These are phyloP conservation scores for Mollisia scopiformis DNA, from an alignment of 2,329 filamentous ascomycete species.

Conservation along the genomic window DNA sequence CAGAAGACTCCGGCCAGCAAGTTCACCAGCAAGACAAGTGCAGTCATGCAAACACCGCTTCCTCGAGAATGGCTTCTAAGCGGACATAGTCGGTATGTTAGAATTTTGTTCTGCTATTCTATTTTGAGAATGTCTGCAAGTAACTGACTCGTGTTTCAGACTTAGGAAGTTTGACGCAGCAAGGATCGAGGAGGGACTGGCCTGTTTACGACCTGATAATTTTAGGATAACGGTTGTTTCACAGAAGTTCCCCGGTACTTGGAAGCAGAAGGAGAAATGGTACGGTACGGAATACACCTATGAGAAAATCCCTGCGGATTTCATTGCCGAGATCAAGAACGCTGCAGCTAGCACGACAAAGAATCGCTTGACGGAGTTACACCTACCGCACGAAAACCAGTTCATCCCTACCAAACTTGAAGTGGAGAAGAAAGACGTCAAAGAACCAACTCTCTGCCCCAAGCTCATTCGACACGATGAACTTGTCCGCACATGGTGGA, in stretches of 20 bases:
- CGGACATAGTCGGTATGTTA: constrained; percentile 62
- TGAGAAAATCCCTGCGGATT: constrained; percentile 76
- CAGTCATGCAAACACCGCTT: constrained; percentile 88
- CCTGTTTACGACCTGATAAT: constrained; percentile 82
- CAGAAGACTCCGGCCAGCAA: constrained; percentile 89
- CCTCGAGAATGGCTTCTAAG: constrained; percentile 89
- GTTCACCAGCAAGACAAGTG: constrained; percentile 84
- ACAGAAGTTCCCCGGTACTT: constrained; percentile 80
- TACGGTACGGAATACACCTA: constrained; percentile 93
- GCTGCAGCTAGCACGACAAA: constrained; percentile 61
- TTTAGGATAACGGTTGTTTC: constrained; percentile 84
- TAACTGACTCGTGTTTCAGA: constrained; percentile 26
- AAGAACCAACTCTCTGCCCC: constrained; percentile 72
- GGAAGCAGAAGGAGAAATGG: constrained; percentile 92
- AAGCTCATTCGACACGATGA: constrained; percentile 85
- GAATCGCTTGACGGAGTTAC: constrained; percentile 69
- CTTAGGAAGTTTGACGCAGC: constrained; percentile 80
- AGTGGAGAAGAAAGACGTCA: constrained; percentile 92
- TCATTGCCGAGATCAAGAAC: constrained; percentile 70
- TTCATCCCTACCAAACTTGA: constrained; percentile 94
- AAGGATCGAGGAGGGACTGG: constrained; percentile 74
- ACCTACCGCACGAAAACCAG: constrained; percentile 90
- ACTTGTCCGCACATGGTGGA: constrained; percentile 86
- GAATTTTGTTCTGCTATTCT: not conserved
- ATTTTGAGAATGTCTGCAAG: not conserved